Percentiles rank a stretch among this genome's conserved stretches.
Conservation (phyloP, 306 rosid genomes). For the Vachellia collinsii region DNA sequence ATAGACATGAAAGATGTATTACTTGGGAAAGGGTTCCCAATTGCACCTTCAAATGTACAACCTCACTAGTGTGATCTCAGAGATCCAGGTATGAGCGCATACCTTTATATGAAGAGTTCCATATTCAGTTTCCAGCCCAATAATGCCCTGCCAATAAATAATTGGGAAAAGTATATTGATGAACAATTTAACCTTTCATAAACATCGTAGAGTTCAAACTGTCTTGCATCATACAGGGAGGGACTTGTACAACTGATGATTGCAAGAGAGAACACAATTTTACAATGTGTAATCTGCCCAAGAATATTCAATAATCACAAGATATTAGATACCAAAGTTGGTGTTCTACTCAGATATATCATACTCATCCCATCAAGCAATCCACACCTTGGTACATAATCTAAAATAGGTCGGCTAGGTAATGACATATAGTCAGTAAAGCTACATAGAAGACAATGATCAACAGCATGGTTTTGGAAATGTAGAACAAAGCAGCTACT, state of each 20-base stretch:
- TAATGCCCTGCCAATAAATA: constrained; percentile 64
- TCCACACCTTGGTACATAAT: too few relatives aligned
- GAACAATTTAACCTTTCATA: constrained; percentile 25
- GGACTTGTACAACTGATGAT: neutral
- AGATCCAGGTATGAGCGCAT: constrained; percentile 29
- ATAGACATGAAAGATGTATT: constrained; percentile 10
- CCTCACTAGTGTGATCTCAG: neutral
- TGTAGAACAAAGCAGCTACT: too few relatives aligned
- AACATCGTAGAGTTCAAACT: constrained; percentile 27
- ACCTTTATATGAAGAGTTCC: constrained; percentile 91
- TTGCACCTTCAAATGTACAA: neutral
- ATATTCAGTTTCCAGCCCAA: constrained; percentile 68
- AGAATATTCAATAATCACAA: constrained; percentile 15
- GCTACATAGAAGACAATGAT: too few relatives aligned
- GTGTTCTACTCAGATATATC: neutral
- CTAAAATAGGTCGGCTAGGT: too few relatives aligned
- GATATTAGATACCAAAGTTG: constrained; percentile 22
- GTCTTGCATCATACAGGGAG: constrained; percentile 9
- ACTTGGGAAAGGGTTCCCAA: neutral
- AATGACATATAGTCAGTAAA: too few relatives aligned
- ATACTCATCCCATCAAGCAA: neutral
- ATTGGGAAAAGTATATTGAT: neutral
- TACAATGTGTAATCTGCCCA: constrained; percentile 13
- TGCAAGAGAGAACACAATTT: constrained; percentile 25
- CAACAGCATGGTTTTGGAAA: too few relatives aligned